A percentile compares a stretch with the other conserved stretches of the same genome.
Conservation (phyloP, 192 early-diverging fungal genomes). For the Coemansia sp. region DNA sequence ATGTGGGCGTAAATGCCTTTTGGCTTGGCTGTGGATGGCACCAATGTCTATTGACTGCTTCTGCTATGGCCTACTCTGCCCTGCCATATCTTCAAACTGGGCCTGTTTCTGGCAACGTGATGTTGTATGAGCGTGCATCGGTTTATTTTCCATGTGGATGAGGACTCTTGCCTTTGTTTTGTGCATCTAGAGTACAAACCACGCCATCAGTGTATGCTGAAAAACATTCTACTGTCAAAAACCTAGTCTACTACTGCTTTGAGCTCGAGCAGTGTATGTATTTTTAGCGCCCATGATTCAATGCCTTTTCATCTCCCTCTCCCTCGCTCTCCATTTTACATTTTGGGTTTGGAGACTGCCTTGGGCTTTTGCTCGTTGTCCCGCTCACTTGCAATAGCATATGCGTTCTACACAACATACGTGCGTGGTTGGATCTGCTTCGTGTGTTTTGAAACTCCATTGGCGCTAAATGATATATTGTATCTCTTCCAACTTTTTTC, state of each 20-base stretch:
- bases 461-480: neutral
- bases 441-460: neutral
- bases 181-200: too few relatives aligned
- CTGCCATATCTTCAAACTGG: neutral
- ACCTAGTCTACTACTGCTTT: too few relatives aligned
- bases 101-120: too few relatives aligned
- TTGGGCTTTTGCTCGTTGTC: neutral
- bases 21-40: neutral
- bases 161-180: too few relatives aligned
- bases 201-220: neutral
- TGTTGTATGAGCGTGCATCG: too few relatives aligned
- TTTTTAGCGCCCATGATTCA: neutral
- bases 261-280: constrained; percentile 1
- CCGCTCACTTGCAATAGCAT: neutral
- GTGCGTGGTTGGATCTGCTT: too few relatives aligned
- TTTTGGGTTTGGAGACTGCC: neutral
- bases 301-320: neutral
- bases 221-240: neutral
- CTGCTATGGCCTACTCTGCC: neutral
- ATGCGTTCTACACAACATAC: too few relatives aligned
- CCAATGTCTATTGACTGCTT: neutral
- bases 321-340: neutral
- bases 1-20: neutral
- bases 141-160: too few relatives aligned
- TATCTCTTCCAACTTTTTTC: neutral